Base-by-base conservation (phyloP, 2,329 filamentous ascomycete species). In the Penicillium janthinellum region DNA sequence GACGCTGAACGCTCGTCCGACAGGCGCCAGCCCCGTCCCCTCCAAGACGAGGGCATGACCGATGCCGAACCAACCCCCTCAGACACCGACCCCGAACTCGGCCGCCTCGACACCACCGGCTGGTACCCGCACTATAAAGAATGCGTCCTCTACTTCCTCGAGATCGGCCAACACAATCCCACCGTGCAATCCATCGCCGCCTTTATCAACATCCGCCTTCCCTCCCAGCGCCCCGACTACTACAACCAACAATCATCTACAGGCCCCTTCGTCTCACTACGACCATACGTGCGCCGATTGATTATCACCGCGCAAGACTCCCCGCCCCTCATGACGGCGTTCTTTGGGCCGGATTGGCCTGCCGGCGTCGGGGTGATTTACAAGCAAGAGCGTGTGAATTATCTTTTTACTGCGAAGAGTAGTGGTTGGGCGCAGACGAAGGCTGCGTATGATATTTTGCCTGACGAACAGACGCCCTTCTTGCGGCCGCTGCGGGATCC, bases 401-500 rank as follows among this genome's bases (percentile, higher is more conserved):
- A 95, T 72, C 84, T 99, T 45, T 98, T 98, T 74, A 90, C 94
- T 0, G 92, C 93, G 12, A 99, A 98, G 80, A 95, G 91, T 72
- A 89, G 90, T 41, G 91, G 87, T 35, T 98, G 94, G 94, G 83
- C 91, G 17, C 87, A 86, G 58, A 93, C 96, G 67, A 98, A 97
- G 79, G 83, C 86, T 54, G 88, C 91, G 64, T 99, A 98, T 76
- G 95, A 98, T 75, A 90, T 93, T 82, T 85, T 85, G 1, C 87
- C 88, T 6, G 87, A 92, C 58, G 92, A 98, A 79, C 89, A 86
- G 7, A 84, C 96, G 0, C 95, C 94, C 0, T 98, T 96, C 74
- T 80, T 98, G 66, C 87, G 88, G 64, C 92, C 94, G 11, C 79
- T 97, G 17, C 87, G 89, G 63, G 86, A 88, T 56, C 88, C 90